These are phyloP conservation scores for Rhodotorula taiwanensis DNA, from an alignment of 768 basidiomycete species.

Conservation along the genomic window DNA sequence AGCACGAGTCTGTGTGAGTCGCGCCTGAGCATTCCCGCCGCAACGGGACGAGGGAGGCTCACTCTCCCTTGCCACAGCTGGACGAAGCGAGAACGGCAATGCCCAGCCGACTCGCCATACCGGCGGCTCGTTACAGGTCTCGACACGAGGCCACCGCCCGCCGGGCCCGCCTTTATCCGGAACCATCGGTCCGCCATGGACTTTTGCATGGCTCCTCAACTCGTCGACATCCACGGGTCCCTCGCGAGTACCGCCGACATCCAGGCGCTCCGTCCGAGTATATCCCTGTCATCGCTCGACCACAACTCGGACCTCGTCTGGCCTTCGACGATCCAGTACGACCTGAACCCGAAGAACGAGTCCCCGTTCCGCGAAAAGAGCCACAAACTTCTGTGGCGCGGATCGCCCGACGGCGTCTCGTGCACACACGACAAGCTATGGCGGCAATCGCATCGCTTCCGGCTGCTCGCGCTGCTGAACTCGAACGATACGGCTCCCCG, in stretches of 20 bases:
- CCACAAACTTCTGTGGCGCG: slow-evolving; percentile 47
- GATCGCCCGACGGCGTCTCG: slow-evolving; percentile 45
- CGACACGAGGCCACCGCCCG: background rate
- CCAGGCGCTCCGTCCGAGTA: background rate
- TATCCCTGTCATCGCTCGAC: slow-evolving; percentile 21
- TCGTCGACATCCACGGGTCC: slow-evolving; percentile 5
- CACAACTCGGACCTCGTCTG: slow-evolving; percentile 34
- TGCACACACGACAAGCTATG: slow-evolving; percentile 18
- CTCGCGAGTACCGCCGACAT: background rate
- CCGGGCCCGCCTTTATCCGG: slow-evolving; percentile 12
- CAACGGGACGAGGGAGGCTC: too few species aligned
- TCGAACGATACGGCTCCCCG: background rate
- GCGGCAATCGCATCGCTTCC: slow-evolving; percentile 17
- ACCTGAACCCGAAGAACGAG: slow-evolving; percentile 36
- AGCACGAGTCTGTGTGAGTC: background rate
- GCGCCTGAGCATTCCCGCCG: too few species aligned
- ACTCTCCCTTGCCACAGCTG: background rate
- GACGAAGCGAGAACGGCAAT: slow-evolving; percentile 11
- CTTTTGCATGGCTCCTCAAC: slow-evolving; percentile 3
- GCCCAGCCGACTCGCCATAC: slow-evolving; percentile 4
- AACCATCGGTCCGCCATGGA: slow-evolving; percentile 2
- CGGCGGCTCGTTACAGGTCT: background rate
- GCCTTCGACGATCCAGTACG: slow-evolving; percentile 16
- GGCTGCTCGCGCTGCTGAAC: slow-evolving; percentile 8
- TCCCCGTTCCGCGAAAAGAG: slow-evolving; percentile 44